Evolutionary conservation across 176 grass and related monocot genomes (phyloP).

Genomic region (Juncus inflexus): DNA sequence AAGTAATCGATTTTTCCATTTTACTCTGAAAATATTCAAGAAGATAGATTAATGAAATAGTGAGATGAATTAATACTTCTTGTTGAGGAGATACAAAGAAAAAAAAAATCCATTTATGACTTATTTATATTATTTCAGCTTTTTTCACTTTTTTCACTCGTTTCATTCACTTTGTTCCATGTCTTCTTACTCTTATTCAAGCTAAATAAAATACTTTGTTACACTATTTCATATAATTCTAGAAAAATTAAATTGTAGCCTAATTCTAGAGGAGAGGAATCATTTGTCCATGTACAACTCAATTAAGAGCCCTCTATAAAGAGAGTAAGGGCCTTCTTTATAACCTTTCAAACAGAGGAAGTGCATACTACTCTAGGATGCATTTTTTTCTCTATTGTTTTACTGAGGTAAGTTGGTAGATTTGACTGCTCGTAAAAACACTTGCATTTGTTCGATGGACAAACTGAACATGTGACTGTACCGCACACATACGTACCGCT

Average conservation of each 20-base stretch:
- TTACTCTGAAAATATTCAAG: too few relatives aligned
- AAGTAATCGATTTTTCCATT: too few relatives aligned
- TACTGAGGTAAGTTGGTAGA: constrained; percentile 18
- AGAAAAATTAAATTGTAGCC: not conserved
- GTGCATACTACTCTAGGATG: constrained; percentile 21
- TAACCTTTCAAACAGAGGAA: not conserved
- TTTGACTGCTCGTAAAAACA: constrained; percentile 20
- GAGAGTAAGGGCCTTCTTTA: constrained; percentile 3
- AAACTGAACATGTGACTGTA: constrained; percentile 3
- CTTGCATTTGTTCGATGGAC: constrained; percentile 16
- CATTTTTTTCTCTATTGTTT: constrained; percentile 16
- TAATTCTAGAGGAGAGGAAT: constrained; percentile 1
- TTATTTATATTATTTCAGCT: too few relatives aligned
- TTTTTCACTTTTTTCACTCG: too few relatives aligned
- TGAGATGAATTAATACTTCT: too few relatives aligned
- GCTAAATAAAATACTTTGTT: too few relatives aligned
- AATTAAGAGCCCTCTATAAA: constrained; percentile 26
- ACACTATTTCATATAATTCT: too few relatives aligned
- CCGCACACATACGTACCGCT: not conserved
- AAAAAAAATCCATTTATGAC: too few relatives aligned
- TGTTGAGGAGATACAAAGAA: too few relatives aligned
- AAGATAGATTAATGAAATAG: too few relatives aligned
- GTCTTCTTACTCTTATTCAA: too few relatives aligned
- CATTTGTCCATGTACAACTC: constrained; percentile 18
- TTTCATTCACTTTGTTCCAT: too few relatives aligned